A percentile compares a stretch with the other conserved stretches of the same genome.
These are phyloP conservation scores for Solanum chiquidenum DNA, from an alignment of 257 asterid genomes.

Conservation along the genomic window DNA sequence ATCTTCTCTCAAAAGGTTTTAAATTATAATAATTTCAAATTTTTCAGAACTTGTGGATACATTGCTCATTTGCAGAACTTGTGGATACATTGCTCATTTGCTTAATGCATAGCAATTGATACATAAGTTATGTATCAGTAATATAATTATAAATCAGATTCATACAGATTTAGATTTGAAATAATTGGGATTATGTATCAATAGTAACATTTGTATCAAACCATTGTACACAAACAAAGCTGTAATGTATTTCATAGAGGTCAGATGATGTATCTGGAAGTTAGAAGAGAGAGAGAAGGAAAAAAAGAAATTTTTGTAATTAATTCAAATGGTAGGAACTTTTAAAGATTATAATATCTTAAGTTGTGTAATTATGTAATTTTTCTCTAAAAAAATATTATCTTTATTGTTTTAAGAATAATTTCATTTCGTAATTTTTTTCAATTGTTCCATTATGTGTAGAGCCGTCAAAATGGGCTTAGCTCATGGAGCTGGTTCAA, in stretches of 20 bases:
- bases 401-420: too few species aligned
- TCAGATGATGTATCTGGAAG: neutral
- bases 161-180: too few species aligned
- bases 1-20: too few species aligned
- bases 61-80: neutral
- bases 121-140: neutral
- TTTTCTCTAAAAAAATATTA: neutral
- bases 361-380: neutral
- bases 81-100: neutral
- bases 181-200: too few species aligned
- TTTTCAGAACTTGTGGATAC: neutral
- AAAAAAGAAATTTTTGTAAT: too few species aligned
- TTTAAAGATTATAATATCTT: too few species aligned
- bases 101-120: neutral
- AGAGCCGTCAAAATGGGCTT: neutral
- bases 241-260: neutral
- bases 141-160: too few species aligned
- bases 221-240: neutral
- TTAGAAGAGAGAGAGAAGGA: neutral
- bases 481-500: neutral
- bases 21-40: too few species aligned
- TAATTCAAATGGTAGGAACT: neutral
- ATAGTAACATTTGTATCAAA: too few species aligned
- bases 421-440: too few species aligned
- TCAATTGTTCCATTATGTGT: neutral